Percentiles rank a stretch among this genome's conserved stretches.
Evolutionary conservation across 2,329 filamentous ascomycete genomes (phyloP).

Genomic region (Paracorniculantispora psalliotae): DNA sequence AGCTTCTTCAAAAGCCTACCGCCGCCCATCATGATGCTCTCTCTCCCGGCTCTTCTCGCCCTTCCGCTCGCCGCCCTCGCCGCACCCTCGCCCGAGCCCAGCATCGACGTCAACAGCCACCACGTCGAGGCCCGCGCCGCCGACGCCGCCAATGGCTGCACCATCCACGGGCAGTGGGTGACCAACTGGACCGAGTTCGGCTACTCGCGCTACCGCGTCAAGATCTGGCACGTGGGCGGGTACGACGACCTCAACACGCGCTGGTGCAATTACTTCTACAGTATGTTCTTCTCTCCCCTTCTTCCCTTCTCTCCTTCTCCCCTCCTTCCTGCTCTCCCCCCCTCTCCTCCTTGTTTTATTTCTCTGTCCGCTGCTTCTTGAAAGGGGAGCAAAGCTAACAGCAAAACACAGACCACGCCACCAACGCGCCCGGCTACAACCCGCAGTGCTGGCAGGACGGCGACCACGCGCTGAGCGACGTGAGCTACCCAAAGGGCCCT

Average conservation of each 20-base stretch:
- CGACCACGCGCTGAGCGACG: not conserved
- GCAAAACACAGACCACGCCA: not conserved
- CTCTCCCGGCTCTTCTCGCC: not conserved
- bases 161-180: not conserved
- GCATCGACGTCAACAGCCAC: not conserved
- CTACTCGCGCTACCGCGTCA: not conserved
- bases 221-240: not conserved
- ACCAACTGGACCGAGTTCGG: not conserved
- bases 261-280: not conserved
- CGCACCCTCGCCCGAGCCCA: not conserved
- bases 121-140: not conserved
- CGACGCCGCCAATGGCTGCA: not conserved
- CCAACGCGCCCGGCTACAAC: not conserved
- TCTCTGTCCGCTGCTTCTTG: no score
- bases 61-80: not conserved
- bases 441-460: not conserved
- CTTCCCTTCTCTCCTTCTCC: not conserved
- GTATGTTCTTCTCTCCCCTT: not conserved
- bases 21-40: slow-evolving; percentile 1
- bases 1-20: no score
- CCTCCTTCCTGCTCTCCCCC: no score
- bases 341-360: not conserved
- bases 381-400: not conserved
- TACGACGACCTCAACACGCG: not conserved
- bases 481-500: not conserved